Percentiles rank a stretch among this genome's conserved stretches.
Conservation (phyloP, 768 basidiomycete species). For the Hygrophoropsis aurantiaca region DNA sequence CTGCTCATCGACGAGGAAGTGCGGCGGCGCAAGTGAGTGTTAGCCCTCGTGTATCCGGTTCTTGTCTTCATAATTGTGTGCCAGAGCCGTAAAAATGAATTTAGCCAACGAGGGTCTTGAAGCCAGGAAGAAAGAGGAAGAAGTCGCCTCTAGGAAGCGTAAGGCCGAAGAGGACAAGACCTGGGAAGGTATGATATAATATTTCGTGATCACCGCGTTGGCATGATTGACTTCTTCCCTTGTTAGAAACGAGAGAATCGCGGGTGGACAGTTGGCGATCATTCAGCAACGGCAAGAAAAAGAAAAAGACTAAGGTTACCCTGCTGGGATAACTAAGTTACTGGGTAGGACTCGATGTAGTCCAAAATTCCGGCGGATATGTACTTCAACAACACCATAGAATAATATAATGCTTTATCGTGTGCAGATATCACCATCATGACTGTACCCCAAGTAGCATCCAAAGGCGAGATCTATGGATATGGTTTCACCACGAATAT, state of each 20-base stretch:
- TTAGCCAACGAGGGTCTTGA: conserved; percentile 90
- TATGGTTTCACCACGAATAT: no score
- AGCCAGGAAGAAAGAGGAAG: conserved; percentile 91
- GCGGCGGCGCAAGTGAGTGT: conserved; percentile 72
- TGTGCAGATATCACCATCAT: no score
- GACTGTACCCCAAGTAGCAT: no score
- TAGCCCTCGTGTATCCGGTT: neutral
- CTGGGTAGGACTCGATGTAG: no score
- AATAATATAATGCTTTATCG: no score
- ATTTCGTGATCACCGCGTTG: conserved; percentile 1
- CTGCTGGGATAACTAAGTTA: conserved; percentile 75
- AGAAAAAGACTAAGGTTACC: conserved; percentile 72
- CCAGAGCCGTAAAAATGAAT: conserved; percentile 85
- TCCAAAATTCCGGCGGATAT: no score
- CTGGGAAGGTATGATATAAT: conserved; percentile 86
- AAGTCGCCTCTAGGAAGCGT: conserved; percentile 71
- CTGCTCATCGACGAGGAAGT: conserved; percentile 90
- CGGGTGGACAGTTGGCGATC: conserved; percentile 84
- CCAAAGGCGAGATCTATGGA: no score
- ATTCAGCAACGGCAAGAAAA: conserved; percentile 74
- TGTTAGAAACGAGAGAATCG: conserved; percentile 68
- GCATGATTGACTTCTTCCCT: conserved; percentile 6
- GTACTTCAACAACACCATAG: no score
- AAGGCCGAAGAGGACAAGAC: conserved; percentile 85
- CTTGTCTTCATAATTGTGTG: conserved; percentile 2